Conservation (phyloP, 1,139 yeast genomes). For the Blastobotrys malaysiensis region DNA sequence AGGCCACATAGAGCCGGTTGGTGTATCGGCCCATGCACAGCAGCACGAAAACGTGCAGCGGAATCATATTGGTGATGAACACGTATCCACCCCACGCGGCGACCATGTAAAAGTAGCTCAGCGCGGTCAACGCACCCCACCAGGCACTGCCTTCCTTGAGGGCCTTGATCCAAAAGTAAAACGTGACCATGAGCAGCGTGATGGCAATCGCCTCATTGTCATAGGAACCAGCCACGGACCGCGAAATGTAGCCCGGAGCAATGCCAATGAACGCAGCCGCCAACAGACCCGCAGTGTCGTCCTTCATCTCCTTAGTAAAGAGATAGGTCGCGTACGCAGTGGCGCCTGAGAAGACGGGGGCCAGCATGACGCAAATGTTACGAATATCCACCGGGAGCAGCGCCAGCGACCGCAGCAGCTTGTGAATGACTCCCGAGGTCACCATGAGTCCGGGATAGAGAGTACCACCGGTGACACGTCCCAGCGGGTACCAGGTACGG, state of each 20-base stretch:
- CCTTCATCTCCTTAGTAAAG: constrained; percentile 86
- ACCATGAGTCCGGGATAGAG: constrained; percentile 98
- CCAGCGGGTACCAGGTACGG: constrained; percentile 98
- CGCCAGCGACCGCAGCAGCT: constrained; percentile 51
- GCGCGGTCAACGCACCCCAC: constrained; percentile 78
- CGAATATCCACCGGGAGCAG: constrained; percentile 87
- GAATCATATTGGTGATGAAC: constrained; percentile 95
- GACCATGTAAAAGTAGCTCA: constrained; percentile 96
- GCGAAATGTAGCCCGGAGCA: constrained; percentile 97
- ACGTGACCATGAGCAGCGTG: constrained; percentile 90
- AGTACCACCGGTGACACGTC: constrained; percentile 99
- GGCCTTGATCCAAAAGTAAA: constrained; percentile 93
- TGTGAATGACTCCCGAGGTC: constrained; percentile 87
- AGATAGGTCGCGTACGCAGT: constrained; percentile 92
- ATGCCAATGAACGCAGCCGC: constrained; percentile 96
- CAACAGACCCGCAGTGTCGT: constrained; percentile 80
- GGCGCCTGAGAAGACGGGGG: constrained; percentile 92
- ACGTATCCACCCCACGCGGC: constrained; percentile 99
- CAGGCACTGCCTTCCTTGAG: constrained; percentile 85
- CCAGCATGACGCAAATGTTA: constrained; percentile 90
- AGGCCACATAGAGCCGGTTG: constrained; percentile 78
- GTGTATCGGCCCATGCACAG: constrained; percentile 92
- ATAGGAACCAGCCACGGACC: constrained; percentile 98
- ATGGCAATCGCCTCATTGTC: constrained; percentile 99
- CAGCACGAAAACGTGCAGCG: constrained; percentile 87